A percentile compares a stretch with the other conserved stretches of the same genome.
Conservation (phyloP, 805 yeast species). For the Brettanomyces custersianus region DNA sequence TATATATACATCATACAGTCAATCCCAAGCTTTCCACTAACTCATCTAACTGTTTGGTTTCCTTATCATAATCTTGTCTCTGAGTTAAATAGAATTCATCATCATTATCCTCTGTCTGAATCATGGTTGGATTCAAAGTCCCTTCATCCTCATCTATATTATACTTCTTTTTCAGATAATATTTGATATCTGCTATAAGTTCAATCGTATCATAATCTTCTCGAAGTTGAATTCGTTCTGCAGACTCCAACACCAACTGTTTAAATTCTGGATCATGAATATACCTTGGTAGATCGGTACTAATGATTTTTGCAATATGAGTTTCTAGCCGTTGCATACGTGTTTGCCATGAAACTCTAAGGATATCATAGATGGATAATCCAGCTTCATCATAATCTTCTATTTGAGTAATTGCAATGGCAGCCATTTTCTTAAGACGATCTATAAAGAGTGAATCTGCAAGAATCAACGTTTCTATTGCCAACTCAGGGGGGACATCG, state of each 20-base stretch:
- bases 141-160: conserved; percentile 21
- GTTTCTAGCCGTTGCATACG: conserved; percentile 57
- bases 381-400: conserved; percentile 17
- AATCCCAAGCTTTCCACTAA: conserved; percentile 27
- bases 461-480: conserved; percentile 46
- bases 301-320: conserved; percentile 49
- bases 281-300: conserved; percentile 36
- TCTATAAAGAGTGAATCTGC: conserved; percentile 57
- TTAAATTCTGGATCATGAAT: conserved; percentile 29
- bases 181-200: conserved; percentile 68
- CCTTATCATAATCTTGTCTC: conserved; percentile 22
- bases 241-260: conserved; percentile 28
- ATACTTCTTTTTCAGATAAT: conserved; percentile 38
- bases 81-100: conserved; percentile 19
- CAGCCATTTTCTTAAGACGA: conserved; percentile 56
- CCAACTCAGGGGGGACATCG: conserved; percentile 37
- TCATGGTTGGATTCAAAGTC: conserved; percentile 10
- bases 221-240: conserved; percentile 42
- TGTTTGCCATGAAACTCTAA: conserved; percentile 61
- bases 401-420: conserved; percentile 34
- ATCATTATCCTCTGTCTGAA: conserved; percentile 4
- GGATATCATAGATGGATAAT: conserved; percentile 39
- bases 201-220: conserved; percentile 77
- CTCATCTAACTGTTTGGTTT: conserved; percentile 31
- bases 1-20: not conserved